Conservation (phyloP, 106 monocot genomes). For the Acorus calamus region DNA sequence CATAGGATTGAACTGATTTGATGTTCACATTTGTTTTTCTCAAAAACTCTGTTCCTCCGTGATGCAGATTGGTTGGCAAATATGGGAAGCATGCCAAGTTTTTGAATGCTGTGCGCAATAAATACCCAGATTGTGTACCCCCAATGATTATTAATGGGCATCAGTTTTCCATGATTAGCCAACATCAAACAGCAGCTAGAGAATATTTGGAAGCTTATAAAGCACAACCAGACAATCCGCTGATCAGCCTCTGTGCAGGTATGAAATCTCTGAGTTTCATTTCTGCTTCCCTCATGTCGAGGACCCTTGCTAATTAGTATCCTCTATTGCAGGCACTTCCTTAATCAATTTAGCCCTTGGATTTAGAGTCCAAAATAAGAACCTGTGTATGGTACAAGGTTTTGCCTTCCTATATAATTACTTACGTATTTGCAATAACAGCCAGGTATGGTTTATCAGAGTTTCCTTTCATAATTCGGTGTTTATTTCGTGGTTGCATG, state of each 20-base stretch:
- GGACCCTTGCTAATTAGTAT: conserved; percentile 1
- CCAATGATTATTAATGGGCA: conserved; percentile 75
- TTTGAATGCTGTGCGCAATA: conserved; percentile 28
- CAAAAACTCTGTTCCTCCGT: not conserved
- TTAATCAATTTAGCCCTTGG: conserved; percentile 88
- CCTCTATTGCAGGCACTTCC: conserved; percentile 50
- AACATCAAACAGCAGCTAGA: conserved; percentile 78
- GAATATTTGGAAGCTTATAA: conserved; percentile 88
- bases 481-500: no score
- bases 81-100: conserved; percentile 62
- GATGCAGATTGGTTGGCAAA: conserved; percentile 47
- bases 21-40: not conserved
- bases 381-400: conserved; percentile 67
- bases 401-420: conserved; percentile 78
- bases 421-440: conserved; percentile 57
- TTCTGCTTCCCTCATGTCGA: not conserved
- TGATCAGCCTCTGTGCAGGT: conserved; percentile 89
- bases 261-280: conserved; percentile 4
- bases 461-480: no score
- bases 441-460: conserved; percentile 45
- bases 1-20: not conserved
- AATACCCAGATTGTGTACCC: conserved; percentile 42
- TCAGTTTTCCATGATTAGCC: conserved; percentile 63
- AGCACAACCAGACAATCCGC: conserved; percentile 71
- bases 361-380: conserved; percentile 81